Evolutionary conservation across 768 basidiomycete species (phyloP).

Genomic region (Pleurotus sapidus): DNA sequence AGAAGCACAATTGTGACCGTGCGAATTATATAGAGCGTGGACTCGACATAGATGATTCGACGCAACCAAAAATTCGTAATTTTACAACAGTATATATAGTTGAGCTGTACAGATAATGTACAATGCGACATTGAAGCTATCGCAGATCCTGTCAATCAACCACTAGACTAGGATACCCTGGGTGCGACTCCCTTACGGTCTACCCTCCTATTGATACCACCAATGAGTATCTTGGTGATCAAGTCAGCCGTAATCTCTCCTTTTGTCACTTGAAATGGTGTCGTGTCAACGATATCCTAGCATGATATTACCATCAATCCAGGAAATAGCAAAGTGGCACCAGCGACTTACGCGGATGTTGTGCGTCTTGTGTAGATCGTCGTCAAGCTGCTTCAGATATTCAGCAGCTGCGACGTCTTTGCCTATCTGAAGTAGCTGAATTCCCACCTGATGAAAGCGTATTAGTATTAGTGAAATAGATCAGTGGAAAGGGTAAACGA

Average conservation of each 20-base stretch:
- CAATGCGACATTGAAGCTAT: no score
- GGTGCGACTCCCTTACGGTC: constrained; percentile 14
- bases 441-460: constrained; percentile 43
- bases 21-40: no score
- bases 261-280: constrained; percentile 42
- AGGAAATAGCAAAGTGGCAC: background rate
- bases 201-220: constrained; percentile 56
- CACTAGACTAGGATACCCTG: background rate
- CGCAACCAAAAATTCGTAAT: no score
- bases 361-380: constrained; percentile 41
- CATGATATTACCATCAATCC: background rate
- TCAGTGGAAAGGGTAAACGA: background rate
- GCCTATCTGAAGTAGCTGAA: constrained; percentile 76
- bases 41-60: no score
- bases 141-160: no score
- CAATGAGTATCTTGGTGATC: constrained; percentile 61
- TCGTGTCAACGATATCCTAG: constrained; percentile 73
- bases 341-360: constrained; percentile 41
- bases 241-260: constrained; percentile 41
- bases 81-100: background rate
- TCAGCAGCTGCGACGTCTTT: constrained; percentile 31
- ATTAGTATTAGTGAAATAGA: background rate
- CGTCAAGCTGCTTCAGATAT: constrained; percentile 55
- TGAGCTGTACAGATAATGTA: background rate
- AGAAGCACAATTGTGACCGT: background rate